Base-by-base conservation (phyloP, 2,329 filamentous ascomycete species). In the Blastomyces parvus region DNA sequence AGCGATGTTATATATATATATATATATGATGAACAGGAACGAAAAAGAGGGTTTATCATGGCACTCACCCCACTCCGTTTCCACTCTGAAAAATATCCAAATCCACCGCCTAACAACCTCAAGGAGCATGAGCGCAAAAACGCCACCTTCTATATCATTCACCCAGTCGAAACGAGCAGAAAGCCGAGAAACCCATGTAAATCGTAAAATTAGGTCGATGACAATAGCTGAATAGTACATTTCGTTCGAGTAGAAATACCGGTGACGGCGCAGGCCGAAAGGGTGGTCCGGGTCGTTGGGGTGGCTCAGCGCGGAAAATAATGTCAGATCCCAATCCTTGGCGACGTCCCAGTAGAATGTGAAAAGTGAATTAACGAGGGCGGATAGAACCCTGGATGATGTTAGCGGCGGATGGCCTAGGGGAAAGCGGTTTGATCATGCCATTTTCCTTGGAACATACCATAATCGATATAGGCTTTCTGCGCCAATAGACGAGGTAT, bases 331-430 rank as follows among this genome's bases (percentile, higher is more conserved):
- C 94, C 94, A 99, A 80, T 99, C 94, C 78, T 92, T 94, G 62
- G 90, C 83, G 38, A 97, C 86, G 71, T 99, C 94, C 94, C 94
- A 99, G 81, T 94, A 99, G 79, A 97, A 97, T n/a, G 89, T 91
- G 78, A 96, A 99, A 55, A 89, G 80, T 17, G 90, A 95, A 75
- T 99, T 97, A 70, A 94, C 72, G 42, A 91, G 79, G 38, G 90
- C 88, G 53, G 88, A 88, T 44, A 83, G 76, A 38, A 95, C 79
- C 87, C 90, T 94, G 58, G 22, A 14, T 48, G 11, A 40, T 19
- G 36, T 59, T 58, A 44, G 44, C 30, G 17, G 42, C 13, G 42
- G 57, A 6, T 4, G 53, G 52, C n/a, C 33, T 36, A 50, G 7
- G 36, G 8, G n/a, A 46, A 30, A 50, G 52, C 1, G 52, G 14